Conservation (phyloP, 805 yeast species). For the Candida nonsorbophila region DNA sequence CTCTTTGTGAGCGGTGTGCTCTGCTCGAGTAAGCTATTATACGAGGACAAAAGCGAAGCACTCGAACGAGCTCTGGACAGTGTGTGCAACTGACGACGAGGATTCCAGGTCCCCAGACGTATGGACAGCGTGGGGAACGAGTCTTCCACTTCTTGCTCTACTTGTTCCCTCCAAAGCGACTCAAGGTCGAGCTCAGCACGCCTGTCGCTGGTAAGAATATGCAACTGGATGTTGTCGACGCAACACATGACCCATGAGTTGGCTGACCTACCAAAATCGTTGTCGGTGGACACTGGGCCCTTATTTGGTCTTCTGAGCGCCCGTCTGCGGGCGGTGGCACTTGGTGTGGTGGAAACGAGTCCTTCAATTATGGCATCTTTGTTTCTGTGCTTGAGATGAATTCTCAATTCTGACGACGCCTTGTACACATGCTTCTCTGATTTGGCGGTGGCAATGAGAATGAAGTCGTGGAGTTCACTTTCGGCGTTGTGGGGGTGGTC, state of each 20-base stretch:
- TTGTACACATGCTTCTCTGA: conserved; percentile 70
- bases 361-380: conserved; percentile 64
- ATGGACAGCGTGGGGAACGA: conserved; percentile 1
- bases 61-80: too few relatives aligned
- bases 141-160: conserved; percentile 11
- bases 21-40: too few relatives aligned
- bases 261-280: conserved; percentile 50
- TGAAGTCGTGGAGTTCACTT: conserved; percentile 25
- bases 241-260: conserved; percentile 86
- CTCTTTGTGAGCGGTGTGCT: too few relatives aligned
- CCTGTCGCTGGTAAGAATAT: conserved; percentile 67
- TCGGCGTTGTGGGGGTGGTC: conserved; percentile 23
- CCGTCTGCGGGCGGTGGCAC: conserved; percentile 31
- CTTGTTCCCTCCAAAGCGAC: conserved; percentile 62
- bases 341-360: conserved; percentile 50
- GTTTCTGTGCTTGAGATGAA: conserved; percentile 47
- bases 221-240: conserved; percentile 60
- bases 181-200: conserved; percentile 69
- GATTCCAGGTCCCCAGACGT: too few relatives aligned
- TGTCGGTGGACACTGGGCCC: conserved; percentile 46
- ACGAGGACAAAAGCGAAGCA: too few relatives aligned
- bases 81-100: too few relatives aligned
- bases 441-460: conserved; percentile 70
- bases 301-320: conserved; percentile 50
- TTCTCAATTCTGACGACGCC: conserved; percentile 57